These are phyloP conservation scores for Davidsoniella neocaledoniae DNA, from an alignment of 2,329 filamentous ascomycete genomes.

Conservation along the genomic window DNA sequence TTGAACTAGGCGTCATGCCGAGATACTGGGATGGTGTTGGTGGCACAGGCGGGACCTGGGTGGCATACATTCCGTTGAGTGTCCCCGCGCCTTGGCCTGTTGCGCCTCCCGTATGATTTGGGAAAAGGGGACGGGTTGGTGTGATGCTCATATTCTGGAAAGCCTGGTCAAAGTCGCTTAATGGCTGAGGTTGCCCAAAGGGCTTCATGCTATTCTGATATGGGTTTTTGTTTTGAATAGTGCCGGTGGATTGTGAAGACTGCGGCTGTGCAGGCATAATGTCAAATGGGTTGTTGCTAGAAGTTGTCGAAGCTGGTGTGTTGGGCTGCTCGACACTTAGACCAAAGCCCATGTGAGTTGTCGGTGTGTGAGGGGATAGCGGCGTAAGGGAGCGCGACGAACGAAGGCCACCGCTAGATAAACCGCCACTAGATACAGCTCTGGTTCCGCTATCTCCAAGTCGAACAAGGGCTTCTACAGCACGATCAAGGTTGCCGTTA, in stretches of 20 bases:
- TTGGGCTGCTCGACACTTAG: conserved; percentile 18
- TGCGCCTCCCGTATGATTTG: conserved; percentile 55
- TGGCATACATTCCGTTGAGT: conserved; percentile 12
- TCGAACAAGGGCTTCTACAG: conserved; percentile 69
- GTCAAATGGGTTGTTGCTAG: conserved; percentile 53
- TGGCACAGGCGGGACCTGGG: conserved; percentile 51
- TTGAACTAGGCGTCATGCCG: conserved; percentile 18
- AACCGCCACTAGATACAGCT: conserved; percentile 14
- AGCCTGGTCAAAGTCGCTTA: conserved; percentile 40
- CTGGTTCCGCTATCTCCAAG: conserved; percentile 52
- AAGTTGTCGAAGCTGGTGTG: conserved; percentile 25
- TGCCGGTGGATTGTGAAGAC: conserved; percentile 49
- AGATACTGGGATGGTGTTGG: conserved; percentile 35
- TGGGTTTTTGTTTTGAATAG: conserved; percentile 38
- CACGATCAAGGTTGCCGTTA: conserved; percentile 68
- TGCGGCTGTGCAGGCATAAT: conserved; percentile 38
- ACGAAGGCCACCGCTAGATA: conserved; percentile 19
- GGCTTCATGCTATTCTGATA: conserved; percentile 48
- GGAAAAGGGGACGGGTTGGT: conserved; percentile 45
- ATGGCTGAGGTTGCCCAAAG: conserved; percentile 38
- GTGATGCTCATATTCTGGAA: conserved; percentile 60
- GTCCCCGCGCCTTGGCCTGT: conserved; percentile 22
- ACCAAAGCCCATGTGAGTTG: conserved; percentile 18
- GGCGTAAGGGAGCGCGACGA: conserved; percentile 38
- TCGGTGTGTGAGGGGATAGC: conserved; percentile 22